Evolutionary conservation across 1,284 basidiomycete species (phyloP).

Genomic region (Moesziomyces globuligerus): DNA sequence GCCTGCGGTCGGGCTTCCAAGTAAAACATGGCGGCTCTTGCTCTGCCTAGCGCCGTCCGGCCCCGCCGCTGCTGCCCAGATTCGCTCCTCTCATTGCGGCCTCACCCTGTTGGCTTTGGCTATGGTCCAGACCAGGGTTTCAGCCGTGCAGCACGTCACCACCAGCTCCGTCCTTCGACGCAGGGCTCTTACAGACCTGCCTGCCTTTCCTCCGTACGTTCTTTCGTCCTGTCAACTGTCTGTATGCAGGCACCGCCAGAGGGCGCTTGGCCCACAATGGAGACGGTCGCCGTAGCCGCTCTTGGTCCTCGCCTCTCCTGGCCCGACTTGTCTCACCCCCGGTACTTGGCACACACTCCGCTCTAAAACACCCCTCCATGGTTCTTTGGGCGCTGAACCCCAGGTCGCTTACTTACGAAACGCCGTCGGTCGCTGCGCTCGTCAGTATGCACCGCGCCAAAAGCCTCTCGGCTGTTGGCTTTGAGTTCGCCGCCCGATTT

Average conservation of each 20-base stretch:
- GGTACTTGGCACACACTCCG: background rate
- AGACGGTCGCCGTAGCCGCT: background rate
- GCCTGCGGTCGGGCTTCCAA: conserved; percentile 11
- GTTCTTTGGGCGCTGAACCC: too few species aligned
- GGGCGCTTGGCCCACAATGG: background rate
- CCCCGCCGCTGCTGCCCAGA: too few species aligned
- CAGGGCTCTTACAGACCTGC: background rate
- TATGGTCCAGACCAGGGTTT: background rate
- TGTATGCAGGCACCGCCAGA: background rate
- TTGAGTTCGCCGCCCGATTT: conserved; percentile 13
- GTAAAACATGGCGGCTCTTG: conserved; percentile 14
- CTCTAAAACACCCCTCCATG: too few species aligned
- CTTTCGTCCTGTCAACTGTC: background rate
- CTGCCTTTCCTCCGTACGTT: too few species aligned
- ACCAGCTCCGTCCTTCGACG: background rate
- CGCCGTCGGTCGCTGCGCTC: conserved; percentile 6
- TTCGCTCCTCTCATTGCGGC: background rate
- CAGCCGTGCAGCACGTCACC: background rate
- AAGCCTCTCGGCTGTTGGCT: background rate
- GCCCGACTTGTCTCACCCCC: background rate
- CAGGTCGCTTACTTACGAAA: background rate
- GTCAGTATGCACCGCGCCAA: conserved; percentile 21
- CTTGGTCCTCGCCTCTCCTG: too few species aligned
- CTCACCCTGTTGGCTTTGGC: background rate
- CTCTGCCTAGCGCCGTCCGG: background rate